Evolutionary conservation across 192 early-diverging fungal species (phyloP), one percentile per base, ranked within the genome.

Genomic region (Jimgerdemannia lactiflua): DNA sequence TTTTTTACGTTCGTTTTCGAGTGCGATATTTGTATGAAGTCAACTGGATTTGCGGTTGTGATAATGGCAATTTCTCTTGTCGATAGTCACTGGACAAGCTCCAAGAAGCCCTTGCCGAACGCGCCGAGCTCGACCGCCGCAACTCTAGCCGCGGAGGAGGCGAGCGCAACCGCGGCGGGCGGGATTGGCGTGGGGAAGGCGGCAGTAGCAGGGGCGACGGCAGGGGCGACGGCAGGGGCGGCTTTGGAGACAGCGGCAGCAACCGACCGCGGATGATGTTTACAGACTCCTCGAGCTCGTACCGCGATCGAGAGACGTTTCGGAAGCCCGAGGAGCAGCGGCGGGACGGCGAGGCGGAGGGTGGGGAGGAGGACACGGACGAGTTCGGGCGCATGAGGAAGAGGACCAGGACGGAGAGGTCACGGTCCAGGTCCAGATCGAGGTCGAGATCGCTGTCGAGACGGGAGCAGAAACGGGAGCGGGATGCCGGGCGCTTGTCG

Each of bases 31-130:
- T 14, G 64, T 14, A 65, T 14, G 64, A 14, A 65, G 19, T 1
- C 14, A 65, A 19, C 14, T 65, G 64, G 64, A 65, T 65, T 14
- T 14, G 14, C 14, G 64, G 64, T 19, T 18, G 14, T 1, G 64
- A 14, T 85, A 20, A 43, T 40, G 18, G 14, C 29, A 14, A 17
- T 29, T 29, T 29, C 29, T 29, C 29, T 29, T 29, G 39, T 39
- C 41, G 29, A 43, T 68, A 91, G 83, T 91, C 91, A 41, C 72
- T 92, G 78, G 88, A 89, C 43, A 92, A 89, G 69, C 89, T 86
- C 39, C 72, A 92, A 49, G 87, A 91, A 43, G 91, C 91, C 43
- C 67, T 91, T 42, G 83, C 83, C 44, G 94, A 95, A 71, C 82
- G 89, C 41, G 86, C 77, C 54, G 91, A 86, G 71, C 73, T 95